Percentiles rank a stretch among this genome's conserved stretches.
These are phyloP conservation scores for Hymenoscyphus albidus DNA, from an alignment of 2,329 filamentous ascomycete genomes.

Conservation along the genomic window DNA sequence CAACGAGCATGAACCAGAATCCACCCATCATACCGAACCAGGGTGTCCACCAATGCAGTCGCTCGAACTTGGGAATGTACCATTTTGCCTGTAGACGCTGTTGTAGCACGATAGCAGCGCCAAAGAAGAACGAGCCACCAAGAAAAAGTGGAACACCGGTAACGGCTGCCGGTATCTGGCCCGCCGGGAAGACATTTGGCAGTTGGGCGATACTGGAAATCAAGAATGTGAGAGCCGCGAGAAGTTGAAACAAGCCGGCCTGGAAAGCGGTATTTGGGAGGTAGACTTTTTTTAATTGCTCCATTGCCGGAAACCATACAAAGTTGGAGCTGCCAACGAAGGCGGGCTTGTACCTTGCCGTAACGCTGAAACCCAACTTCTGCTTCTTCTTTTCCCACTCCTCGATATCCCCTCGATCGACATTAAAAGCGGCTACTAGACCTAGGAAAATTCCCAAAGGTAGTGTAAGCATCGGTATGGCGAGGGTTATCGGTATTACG, in stretches of 20 bases:
- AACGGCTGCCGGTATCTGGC: background rate
- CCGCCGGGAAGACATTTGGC: background rate
- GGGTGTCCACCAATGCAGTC: slow-evolving; percentile 6
- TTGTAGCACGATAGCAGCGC: slow-evolving; percentile 1
- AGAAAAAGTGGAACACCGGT: background rate
- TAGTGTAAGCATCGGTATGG: background rate
- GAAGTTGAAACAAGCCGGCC: slow-evolving; percentile 7
- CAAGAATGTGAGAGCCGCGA: slow-evolving; percentile 3
- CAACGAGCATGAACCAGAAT: slow-evolving; percentile 5
- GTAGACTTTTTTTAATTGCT: slow-evolving; percentile 3
- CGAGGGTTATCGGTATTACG: background rate
- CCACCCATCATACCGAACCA: slow-evolving; percentile 3
- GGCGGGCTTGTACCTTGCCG: slow-evolving; percentile 6
- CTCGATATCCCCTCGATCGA: slow-evolving; percentile 1
- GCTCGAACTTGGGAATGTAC: slow-evolving; percentile 1
- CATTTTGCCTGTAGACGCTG: slow-evolving; percentile 4
- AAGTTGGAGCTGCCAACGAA: slow-evolving; percentile 4
- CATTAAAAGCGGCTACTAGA: slow-evolving; percentile 8
- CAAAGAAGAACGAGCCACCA: slow-evolving; percentile 2
- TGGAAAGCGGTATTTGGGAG: slow-evolving; percentile 9
- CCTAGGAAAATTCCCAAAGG: background rate
- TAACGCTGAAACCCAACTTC: background rate
- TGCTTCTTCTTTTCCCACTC: slow-evolving; percentile 1
- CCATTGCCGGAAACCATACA: slow-evolving; percentile 5
- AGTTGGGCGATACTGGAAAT: background rate